A percentile compares a stretch with the other conserved stretches of the same genome.
phyloP scores from a whole-genome alignment of 768 basidiomycete genomes.

The Amanita phalloides region DNA sequence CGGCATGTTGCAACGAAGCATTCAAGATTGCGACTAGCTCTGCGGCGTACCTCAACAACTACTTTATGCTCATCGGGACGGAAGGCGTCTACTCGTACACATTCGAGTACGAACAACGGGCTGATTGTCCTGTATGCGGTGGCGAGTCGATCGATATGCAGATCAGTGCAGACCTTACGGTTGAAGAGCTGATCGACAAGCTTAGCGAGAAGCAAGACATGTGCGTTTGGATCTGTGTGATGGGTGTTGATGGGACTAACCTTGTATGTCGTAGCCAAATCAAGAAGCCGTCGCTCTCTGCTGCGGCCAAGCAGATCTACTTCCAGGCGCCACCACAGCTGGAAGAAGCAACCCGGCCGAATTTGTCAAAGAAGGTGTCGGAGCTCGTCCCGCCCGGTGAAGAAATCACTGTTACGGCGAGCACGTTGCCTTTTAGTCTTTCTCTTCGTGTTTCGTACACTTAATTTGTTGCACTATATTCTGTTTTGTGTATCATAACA shows the following conservation, averaged over 20 bases:
- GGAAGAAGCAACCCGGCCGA: conserved; percentile 81
- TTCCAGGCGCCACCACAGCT: conserved; percentile 91
- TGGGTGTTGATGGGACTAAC: neutral
- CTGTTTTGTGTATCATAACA: too few relatives aligned
- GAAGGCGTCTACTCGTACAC: conserved; percentile 96
- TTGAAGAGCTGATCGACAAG: conserved; percentile 84
- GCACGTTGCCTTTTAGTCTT: conserved; percentile 78
- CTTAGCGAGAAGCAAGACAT: conserved; percentile 83
- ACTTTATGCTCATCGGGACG: conserved; percentile 97
- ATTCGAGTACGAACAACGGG: conserved; percentile 87
- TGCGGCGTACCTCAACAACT: conserved; percentile 92
- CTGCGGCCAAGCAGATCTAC: conserved; percentile 70
- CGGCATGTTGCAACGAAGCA: conserved; percentile 97
- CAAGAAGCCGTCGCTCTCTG: conserved; percentile 89
- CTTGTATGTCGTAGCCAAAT: conserved; percentile 58
- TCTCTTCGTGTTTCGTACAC: conserved; percentile 53
- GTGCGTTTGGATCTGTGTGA: conserved; percentile 35
- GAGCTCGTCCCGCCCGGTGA: conserved; percentile 73
- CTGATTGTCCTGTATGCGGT: conserved; percentile 95
- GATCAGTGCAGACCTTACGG: conserved; percentile 61
- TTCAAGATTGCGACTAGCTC: conserved; percentile 97
- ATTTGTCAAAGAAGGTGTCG: conserved; percentile 76
- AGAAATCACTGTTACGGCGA: conserved; percentile 83
- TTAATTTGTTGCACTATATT: conserved; percentile 4
- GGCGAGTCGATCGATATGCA: conserved; percentile 74